A percentile compares a stretch with the other conserved stretches of the same genome.
Evolutionary conservation across 2,329 filamentous ascomycete species (phyloP).

Genomic region (Trichoderma aggressivum): DNA sequence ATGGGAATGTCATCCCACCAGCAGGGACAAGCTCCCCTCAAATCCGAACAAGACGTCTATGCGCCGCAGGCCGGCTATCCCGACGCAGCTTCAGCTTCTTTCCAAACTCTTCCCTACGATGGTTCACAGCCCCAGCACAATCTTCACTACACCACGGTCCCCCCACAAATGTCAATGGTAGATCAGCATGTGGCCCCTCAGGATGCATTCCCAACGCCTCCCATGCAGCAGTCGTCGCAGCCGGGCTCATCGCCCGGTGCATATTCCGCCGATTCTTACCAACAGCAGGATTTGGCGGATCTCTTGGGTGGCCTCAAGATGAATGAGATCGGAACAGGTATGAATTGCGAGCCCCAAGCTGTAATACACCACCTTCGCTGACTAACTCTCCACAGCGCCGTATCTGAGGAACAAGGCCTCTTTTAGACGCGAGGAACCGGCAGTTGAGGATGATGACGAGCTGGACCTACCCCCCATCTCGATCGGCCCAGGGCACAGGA

Average conservation of each 20-base stretch:
- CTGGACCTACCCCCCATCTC: conserved; percentile 69
- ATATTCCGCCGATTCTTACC: conserved; percentile 61
- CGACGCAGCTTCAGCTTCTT: conserved; percentile 42
- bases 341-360: conserved; percentile 28
- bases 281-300: conserved; percentile 70
- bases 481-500: conserved; percentile 67
- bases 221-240: conserved; percentile 35
- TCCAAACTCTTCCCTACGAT: conserved; percentile 49
- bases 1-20: conserved; percentile 46
- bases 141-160: conserved; percentile 53
- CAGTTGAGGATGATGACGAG: conserved; percentile 66
- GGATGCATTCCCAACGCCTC: conserved; percentile 50
- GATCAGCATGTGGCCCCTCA: conserved; percentile 50
- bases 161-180: conserved; percentile 47
- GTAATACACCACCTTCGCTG: background rate
- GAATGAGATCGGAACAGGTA: conserved; percentile 81
- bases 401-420: conserved; percentile 69
- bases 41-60: conserved; percentile 45
- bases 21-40: conserved; percentile 38
- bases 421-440: conserved; percentile 54
- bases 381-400: conserved; percentile 54
- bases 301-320: conserved; percentile 84
- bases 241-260: conserved; percentile 44
- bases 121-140: conserved; percentile 42
- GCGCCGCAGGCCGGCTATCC: conserved; percentile 48